Percentiles rank a stretch among this genome's conserved stretches.
Evolutionary conservation across 2,329 filamentous ascomycete genomes (phyloP).

Genomic region (Cyclaneusma minus): DNA sequence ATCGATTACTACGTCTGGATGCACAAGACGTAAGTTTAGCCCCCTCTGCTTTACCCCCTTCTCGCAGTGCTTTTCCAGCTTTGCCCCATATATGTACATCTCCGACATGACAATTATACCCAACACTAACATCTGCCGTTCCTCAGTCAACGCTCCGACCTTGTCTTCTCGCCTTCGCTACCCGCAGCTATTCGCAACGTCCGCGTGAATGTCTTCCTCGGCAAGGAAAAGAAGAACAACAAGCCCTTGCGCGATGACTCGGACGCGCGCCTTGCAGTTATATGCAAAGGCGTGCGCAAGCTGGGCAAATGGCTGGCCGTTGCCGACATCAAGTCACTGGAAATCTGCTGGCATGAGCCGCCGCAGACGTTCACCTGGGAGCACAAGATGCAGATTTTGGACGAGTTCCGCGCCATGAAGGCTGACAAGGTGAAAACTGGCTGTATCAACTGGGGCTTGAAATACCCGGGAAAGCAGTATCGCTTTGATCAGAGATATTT

Average conservation of each 20-base stretch:
- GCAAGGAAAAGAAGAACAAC: conserved; percentile 17
- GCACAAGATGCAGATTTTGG: conserved; percentile 12
- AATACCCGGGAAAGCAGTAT: conserved; percentile 12
- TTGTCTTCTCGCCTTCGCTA: conserved; percentile 10
- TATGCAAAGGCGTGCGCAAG: conserved; percentile 13
- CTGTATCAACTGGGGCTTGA: conserved; percentile 14
- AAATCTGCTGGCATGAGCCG: conserved; percentile 14
- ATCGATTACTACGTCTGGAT: conserved; percentile 15
- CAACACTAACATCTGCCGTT: no score
- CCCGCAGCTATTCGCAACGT: conserved; percentile 12
- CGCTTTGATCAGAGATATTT: conserved; percentile 13
- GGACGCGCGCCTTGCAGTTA: conserved; percentile 8
- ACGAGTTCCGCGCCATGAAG: conserved; percentile 10
- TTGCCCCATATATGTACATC: no score
- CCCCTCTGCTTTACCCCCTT: no score
- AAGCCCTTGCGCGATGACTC: conserved; percentile 18
- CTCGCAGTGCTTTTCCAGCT: no score
- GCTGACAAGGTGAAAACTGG: conserved; percentile 10
- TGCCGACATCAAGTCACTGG: conserved; percentile 11
- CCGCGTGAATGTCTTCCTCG: conserved; percentile 11
- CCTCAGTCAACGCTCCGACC: conserved; percentile 9
- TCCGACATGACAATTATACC: no score
- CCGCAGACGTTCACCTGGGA: conserved; percentile 15
- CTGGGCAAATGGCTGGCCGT: conserved; percentile 12
- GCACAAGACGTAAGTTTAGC: no score